Evolutionary conservation across 371 early-diverging fungal species (phyloP), one percentile per base, ranked within the genome.

Genomic region (Haplosporangium sp.): DNA sequence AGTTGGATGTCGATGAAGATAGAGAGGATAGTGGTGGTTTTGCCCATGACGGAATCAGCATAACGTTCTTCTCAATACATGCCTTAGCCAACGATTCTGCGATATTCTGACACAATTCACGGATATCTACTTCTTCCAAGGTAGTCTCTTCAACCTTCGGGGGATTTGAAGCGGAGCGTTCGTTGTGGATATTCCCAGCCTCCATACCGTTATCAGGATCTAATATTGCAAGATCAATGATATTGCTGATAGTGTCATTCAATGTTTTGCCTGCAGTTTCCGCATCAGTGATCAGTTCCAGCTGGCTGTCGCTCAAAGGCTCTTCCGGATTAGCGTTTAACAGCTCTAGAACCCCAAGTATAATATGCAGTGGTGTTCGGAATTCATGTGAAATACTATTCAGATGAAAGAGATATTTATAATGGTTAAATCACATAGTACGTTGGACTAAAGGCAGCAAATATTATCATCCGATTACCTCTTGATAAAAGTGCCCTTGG

Each of bases 291-390:
- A 84, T 52, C 73, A 83, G 76, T 27, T 50, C 69, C 47, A 50
- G 15, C 58, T 84, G 84, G 0, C 64, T 57, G 35, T 83, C 76
- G 27, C 71, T 84, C 42, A 84, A 40, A 0, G 76, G 77, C 17
- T 77, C 83, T 17, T 76, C 77, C 3, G 67, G 65, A 50, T 66
- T 75, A n/a, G 81, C 78, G n/a, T 78, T 57, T 13, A 84, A 47
- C 20, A 84, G 65, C 52, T 84, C 84, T 17, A 84, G 67, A 61
- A 78, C 74, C 9, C 72, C 84, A 39, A 84, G 65, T 27, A 84
- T 84, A 39, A 84, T 79, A 47, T 84, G 84, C n/a, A 84, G 61
- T 19, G 84, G 84, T 34, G 84, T 84, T 38, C 84, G 72, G 45
- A 84, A 72, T 55, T 84, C 84, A 57, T 84, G 84, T 9, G 84